Percentiles rank a stretch among this genome's conserved stretches.
Evolutionary conservation across 176 grass and related monocot species (phyloP).

Genomic region (Carex cristatella): DNA sequence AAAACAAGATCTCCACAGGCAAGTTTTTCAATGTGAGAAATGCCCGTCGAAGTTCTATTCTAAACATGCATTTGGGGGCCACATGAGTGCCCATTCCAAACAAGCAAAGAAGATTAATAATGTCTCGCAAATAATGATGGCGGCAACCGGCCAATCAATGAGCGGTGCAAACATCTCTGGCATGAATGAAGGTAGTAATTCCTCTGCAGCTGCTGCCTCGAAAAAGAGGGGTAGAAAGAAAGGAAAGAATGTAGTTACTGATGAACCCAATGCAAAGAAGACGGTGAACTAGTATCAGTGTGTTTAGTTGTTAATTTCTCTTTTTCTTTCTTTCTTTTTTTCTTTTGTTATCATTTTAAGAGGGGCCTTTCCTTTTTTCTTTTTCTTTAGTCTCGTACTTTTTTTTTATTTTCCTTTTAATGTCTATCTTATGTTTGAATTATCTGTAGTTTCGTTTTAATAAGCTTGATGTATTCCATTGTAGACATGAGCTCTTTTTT

Average conservation of each 20-base stretch:
- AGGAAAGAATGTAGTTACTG: neutral
- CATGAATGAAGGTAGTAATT: neutral
- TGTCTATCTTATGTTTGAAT: neutral
- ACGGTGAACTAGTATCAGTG: neutral
- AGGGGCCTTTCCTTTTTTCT: neutral
- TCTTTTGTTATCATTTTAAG: neutral
- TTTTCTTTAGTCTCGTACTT: neutral
- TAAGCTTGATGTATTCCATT: neutral
- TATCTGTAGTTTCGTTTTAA: neutral
- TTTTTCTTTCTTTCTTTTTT: neutral
- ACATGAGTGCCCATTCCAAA: neutral
- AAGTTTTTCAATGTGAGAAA: neutral
- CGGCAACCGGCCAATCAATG: neutral
- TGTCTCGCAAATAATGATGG: neutral
- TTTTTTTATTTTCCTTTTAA: neutral
- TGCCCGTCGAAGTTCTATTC: neutral
- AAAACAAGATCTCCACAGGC: neutral
- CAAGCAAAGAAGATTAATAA: neutral
- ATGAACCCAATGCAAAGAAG: conserved; percentile 2
- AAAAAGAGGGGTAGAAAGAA: conserved; percentile 8
- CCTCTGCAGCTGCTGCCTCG: neutral
- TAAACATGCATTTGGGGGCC: neutral
- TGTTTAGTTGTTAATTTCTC: neutral
- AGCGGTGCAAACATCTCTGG: neutral
- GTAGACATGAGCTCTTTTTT: neutral